Conservation (phyloP, 192 early-diverging fungal genomes). For the Backusella circina region DNA sequence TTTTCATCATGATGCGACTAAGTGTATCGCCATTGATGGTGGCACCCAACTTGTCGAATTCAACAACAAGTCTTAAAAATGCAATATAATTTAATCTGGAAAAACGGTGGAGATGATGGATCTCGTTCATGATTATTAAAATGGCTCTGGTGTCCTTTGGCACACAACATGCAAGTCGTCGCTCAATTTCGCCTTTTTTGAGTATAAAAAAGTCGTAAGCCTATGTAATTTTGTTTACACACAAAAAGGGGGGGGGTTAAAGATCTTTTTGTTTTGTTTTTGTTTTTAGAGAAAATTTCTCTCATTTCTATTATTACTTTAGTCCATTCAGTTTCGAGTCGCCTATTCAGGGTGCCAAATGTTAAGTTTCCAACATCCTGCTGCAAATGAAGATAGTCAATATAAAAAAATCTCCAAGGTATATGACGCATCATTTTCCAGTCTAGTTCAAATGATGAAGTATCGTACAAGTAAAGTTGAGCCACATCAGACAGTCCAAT, state of each 20-base stretch:
- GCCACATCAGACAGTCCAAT: constrained; percentile 2
- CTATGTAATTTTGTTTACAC: background rate
- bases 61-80: background rate
- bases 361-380: background rate
- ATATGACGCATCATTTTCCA: background rate
- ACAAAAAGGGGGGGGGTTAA: background rate
- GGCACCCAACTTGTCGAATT: background rate
- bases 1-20: background rate
- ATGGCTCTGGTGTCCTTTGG: background rate
- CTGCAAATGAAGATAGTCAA: constrained; percentile 8
- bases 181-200: constrained; percentile 17
- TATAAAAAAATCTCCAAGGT: constrained; percentile 13
- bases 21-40: background rate
- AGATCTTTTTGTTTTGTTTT: background rate
- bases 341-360: background rate
- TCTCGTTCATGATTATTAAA: background rate
- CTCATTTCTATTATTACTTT: constrained; percentile 3
- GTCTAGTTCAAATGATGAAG: constrained; percentile 1
- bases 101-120: background rate
- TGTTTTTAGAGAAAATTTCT: background rate
- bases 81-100: constrained; percentile 13
- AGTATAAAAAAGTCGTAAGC: constrained; percentile 10
- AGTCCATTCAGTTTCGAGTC: background rate
- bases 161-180: background rate
- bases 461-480: background rate